Evolutionary conservation across 352 stramenopile species (phyloP), one percentile per base, ranked within the genome.

Genomic region (Thraustochytrium striatum): DNA sequence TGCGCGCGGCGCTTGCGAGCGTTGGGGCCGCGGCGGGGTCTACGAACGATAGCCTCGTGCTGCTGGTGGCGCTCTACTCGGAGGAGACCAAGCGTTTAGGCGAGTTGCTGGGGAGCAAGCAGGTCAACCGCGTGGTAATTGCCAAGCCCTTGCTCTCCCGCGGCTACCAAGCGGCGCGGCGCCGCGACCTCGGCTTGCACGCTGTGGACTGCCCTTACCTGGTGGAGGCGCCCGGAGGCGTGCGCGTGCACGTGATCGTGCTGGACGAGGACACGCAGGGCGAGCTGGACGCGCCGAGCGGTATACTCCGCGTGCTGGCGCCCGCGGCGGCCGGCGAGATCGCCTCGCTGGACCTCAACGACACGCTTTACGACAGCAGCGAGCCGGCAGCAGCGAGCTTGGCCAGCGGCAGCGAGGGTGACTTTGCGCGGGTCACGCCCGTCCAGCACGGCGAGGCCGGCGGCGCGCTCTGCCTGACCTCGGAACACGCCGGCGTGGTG

Each of bases 231-330:
- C 32, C 32, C 11, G n/a, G n/a, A n/a, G 13, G 44, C 52, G 13
- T 21, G 65, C 65, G 36, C 32, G 52, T 75, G 1, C 44, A 61
- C 36, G 11, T 75, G 39, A 61, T 75, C 50, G n/a, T 75, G 7
- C n/a, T 75, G 33, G 9, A 9, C 21, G 59, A 70, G 30, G 16
- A 16, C 41, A 30, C 25, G 33, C 38, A 28, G 11, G 59, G 50
- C 25, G 59, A 70, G 21, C 0, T 70, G 2, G 25, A 19, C 7
- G n/a, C n/a, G n/a, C n/a, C n/a, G n/a, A n/a, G n/a, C n/a, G n/a
- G n/a, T n/a, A n/a, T n/a, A n/a, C n/a, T n/a, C n/a, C n/a, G n/a
- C n/a, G n/a, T n/a, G n/a, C n/a, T n/a, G n/a, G n/a, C n/a, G n/a
- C n/a, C n/a, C n/a, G n/a, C n/a, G n/a, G n/a, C n/a, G n/a, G n/a